phyloP scores from a whole-genome alignment of 148 eudicot genomes.

The Chenopodium suecicum region DNA sequence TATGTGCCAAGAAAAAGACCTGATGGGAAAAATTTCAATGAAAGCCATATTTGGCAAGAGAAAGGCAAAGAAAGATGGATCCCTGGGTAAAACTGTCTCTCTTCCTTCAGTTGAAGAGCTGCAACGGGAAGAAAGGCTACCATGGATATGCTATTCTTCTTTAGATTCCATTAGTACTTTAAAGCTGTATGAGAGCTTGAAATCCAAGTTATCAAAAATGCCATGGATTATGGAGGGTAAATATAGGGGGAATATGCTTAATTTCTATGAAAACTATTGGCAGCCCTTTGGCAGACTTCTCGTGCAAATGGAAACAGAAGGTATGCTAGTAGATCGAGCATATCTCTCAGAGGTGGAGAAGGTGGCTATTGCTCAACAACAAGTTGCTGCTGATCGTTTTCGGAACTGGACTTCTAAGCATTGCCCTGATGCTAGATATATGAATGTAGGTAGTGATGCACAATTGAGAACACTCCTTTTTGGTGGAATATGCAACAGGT shows the following conservation, averaged over 20 bases:
- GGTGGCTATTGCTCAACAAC: slow-evolving; percentile 83
- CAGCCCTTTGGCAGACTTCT: slow-evolving; percentile 93
- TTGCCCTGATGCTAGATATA: slow-evolving; percentile 80
- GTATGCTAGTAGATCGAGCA: slow-evolving; percentile 83
- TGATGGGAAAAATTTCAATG: slow-evolving; percentile 85
- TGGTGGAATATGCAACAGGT: slow-evolving; percentile 92
- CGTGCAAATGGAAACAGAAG: slow-evolving; percentile 89
- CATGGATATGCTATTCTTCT: slow-evolving; percentile 91
- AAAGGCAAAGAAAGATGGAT: slow-evolving; percentile 79
- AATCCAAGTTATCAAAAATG: slow-evolving; percentile 50
- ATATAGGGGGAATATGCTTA: slow-evolving; percentile 56
- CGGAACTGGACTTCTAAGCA: slow-evolving; percentile 90
- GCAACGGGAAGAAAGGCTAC: slow-evolving; percentile 62
- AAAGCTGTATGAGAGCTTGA: slow-evolving; percentile 79
- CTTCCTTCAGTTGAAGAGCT: slow-evolving; percentile 84
- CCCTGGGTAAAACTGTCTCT: slow-evolving; percentile 66
- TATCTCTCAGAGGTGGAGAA: slow-evolving; percentile 85
- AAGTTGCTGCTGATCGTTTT: slow-evolving; percentile 74
- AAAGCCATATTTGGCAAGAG: slow-evolving; percentile 83
- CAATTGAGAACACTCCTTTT: slow-evolving; percentile 86
- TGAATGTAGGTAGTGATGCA: slow-evolving; percentile 96
- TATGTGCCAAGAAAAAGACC: slow-evolving; percentile 36
- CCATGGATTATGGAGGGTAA: slow-evolving; percentile 62
- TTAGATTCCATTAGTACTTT: slow-evolving; percentile 89
- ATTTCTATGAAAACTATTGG: slow-evolving; percentile 74